Evolutionary conservation across 768 basidiomycete species (phyloP), one percentile per base, ranked within the genome.

Genomic region (Termitomyces sp.): DNA sequence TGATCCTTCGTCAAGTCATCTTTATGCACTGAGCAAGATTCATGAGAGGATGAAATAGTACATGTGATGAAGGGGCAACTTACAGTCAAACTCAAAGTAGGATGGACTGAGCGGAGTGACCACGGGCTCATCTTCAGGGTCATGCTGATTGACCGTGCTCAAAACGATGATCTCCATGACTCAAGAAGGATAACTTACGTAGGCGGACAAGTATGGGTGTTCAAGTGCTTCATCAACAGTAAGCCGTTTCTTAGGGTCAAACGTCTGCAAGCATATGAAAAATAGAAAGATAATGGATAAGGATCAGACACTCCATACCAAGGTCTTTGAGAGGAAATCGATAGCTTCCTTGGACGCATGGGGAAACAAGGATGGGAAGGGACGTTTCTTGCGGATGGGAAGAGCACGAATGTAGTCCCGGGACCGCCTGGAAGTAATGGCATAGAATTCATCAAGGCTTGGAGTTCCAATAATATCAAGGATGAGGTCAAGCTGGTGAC

Each of bases 401-500:
- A 99, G 77, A 5, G 93, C 92, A 31, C 96, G 89, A 67, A 98
- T 91, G 74, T 98, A 98, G 71, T 98, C 96, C 50, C 94, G 88
- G 56, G 94, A 96, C 58, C 96, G 80, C 17, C 88, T 83, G 6
- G 94, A 93, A 20, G 93, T 96, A 70, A 99, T 98, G 37, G 93
- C 93, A 76, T 98, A 95, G 76, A 98, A 98, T 70, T 98, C 97
- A 65, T 99, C 96, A 58, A 98, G 80, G 8, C 94, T 93, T 3
- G 97, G 97, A 31, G 96, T 98, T 31, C 96, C 96, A 57, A 99
- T 87, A 38, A 98, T 91, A 67, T 98, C 96, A 69, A 98, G 84
- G 71, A 98, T 99, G 62, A 98, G 85, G 4, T 91, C 89, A 50
- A 99, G 83, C 66, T 98, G 97, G 69, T 99, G 94, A 75, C 97